A percentile compares a stretch with the other conserved stretches of the same genome.
phyloP scores from a whole-genome alignment of 345 rosid species.

The Euclidium syriacum region DNA sequence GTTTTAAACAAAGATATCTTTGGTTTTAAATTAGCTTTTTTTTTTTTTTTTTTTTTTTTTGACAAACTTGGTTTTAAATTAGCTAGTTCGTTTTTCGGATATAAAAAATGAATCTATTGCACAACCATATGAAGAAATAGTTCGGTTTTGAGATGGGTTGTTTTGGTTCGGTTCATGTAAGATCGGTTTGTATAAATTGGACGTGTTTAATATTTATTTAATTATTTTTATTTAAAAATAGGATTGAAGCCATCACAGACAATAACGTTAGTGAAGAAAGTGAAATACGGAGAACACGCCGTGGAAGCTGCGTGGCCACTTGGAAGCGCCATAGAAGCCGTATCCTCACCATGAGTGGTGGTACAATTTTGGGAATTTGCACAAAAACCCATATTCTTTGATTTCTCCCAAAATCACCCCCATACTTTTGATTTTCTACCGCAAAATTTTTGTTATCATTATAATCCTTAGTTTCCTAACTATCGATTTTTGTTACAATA shows the following conservation, averaged over 20 bases:
- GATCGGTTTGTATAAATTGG: no score
- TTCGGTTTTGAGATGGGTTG: no score
- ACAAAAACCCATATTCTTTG: constrained; percentile 20
- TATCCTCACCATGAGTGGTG: constrained; percentile 40
- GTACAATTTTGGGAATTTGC: constrained; percentile 14
- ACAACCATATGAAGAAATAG: no score
- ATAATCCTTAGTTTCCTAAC: background rate
- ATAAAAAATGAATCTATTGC: no score
- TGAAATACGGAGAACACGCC: constrained; percentile 51
- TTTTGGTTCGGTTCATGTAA: no score
- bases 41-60: no score
- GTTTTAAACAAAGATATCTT: no score
- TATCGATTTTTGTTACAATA: constrained; percentile 23
- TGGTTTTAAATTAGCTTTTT: no score
- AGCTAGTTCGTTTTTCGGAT: no score
- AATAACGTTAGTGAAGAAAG: constrained; percentile 81
- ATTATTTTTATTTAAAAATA: constrained; percentile 8
- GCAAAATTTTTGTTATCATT: background rate
- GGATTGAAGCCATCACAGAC: constrained; percentile 75
- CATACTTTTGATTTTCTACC: background rate
- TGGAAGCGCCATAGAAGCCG: constrained; percentile 96
- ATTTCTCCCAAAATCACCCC: constrained; percentile 14
- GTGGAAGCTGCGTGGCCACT: constrained; percentile 99
- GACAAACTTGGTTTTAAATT: no score
- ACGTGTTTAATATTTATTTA: background rate